phyloP scores from a whole-genome alignment of 257 asterid species.

The Ocimum tenuiflorum region DNA sequence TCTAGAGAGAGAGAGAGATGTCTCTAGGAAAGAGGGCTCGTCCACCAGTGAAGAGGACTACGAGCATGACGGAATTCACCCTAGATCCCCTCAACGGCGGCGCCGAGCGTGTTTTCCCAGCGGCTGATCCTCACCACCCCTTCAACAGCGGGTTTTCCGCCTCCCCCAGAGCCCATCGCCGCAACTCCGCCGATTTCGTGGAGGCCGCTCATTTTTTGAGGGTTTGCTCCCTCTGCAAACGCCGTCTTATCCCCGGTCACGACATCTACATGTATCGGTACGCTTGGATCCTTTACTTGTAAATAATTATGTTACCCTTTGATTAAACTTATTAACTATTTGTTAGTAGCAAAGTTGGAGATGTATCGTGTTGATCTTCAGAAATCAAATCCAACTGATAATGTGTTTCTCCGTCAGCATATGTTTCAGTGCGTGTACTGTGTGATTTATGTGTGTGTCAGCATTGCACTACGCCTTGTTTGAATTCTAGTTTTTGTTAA shows the following conservation, averaged over 20 bases:
- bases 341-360: too few species aligned
- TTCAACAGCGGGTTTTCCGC: conserved; percentile 15
- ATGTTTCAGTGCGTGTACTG: background rate
- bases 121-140: conserved; percentile 19
- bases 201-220: conserved; percentile 52
- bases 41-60: conserved; percentile 67
- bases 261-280: conserved; percentile 87
- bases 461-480: too few species aligned
- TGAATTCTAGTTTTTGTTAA: too few species aligned
- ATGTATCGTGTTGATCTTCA: too few species aligned
- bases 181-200: conserved; percentile 44
- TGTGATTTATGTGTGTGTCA: background rate
- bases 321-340: too few species aligned
- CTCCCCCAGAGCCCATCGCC: conserved; percentile 32
- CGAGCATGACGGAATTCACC: conserved; percentile 64
- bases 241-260: conserved; percentile 53
- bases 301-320: too few species aligned
- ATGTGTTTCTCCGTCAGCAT: background rate
- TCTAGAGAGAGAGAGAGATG: conserved; percentile 29
- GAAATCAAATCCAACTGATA: too few species aligned
- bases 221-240: conserved; percentile 54
- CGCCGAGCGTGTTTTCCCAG: background rate
- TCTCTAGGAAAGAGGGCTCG: conserved; percentile 58
- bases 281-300: too few species aligned
- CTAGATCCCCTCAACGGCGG: conserved; percentile 36